phyloP scores from a whole-genome alignment of 169 alveolate genomes.

The Condylostoma magnum region DNA sequence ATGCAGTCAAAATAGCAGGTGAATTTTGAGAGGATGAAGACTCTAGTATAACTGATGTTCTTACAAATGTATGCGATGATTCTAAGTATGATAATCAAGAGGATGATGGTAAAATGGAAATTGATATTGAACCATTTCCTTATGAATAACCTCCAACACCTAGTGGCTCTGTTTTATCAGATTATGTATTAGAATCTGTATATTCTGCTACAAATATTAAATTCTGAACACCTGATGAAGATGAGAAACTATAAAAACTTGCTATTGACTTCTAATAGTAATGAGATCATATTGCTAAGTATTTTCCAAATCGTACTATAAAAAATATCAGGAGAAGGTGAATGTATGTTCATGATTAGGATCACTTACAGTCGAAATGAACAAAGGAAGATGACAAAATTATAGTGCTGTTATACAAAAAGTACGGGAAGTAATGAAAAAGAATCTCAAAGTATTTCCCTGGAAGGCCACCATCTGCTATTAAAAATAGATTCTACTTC shows the following conservation, averaged over 20 bases:
- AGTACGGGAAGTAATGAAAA: constrained; percentile 14
- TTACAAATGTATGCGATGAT: too few relatives aligned
- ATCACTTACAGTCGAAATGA: background rate
- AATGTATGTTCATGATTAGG: background rate
- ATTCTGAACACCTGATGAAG: background rate
- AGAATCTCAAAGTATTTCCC: constrained; percentile 8
- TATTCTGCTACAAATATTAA: too few relatives aligned
- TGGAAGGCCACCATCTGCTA: background rate
- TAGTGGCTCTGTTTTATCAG: too few relatives aligned
- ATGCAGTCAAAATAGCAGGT: too few relatives aligned
- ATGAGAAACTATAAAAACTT: background rate
- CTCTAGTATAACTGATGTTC: too few relatives aligned
- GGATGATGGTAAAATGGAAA: too few relatives aligned
- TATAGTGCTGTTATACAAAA: background rate
- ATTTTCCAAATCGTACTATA: background rate
- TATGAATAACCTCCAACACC: too few relatives aligned
- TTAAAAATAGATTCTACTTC: constrained; percentile 24
- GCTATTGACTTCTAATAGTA: background rate
- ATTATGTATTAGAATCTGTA: too few relatives aligned
- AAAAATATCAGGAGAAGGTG: background rate
- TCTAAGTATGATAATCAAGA: too few relatives aligned
- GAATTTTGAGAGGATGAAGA: too few relatives aligned
- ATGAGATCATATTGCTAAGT: background rate
- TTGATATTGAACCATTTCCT: too few relatives aligned
- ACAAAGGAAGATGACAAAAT: background rate